phyloP scores from a whole-genome alignment of 208 protist genomes.

The Trichomonas gallinae region DNA sequence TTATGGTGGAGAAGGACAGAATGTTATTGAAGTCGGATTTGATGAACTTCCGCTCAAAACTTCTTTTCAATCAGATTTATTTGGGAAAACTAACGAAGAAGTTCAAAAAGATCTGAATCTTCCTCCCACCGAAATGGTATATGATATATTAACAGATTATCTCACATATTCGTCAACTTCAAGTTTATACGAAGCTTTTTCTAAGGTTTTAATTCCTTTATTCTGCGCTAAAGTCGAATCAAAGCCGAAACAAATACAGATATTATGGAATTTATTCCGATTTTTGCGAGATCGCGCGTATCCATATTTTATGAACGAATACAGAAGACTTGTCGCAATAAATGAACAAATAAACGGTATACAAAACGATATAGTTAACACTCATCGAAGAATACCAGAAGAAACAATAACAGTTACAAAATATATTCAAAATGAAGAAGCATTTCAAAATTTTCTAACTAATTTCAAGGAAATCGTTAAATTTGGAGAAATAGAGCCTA shows the following conservation, averaged over 20 bases:
- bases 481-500: not conserved
- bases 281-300: not conserved
- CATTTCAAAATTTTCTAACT: not conserved
- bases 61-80: not conserved
- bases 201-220: not conserved
- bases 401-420: not conserved
- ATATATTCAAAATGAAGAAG: not conserved
- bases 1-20: not conserved
- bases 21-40: slow-evolving; percentile 12
- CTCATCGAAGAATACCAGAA: not conserved
- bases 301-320: not conserved
- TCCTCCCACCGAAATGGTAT: not conserved
- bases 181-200: not conserved
- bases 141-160: not conserved
- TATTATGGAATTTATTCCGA: not conserved
- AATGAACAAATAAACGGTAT: not conserved
- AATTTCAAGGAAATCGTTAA: not conserved
- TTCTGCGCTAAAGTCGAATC: not conserved
- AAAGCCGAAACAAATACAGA: not conserved
- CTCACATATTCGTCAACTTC: not conserved
- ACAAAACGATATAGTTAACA: not conserved
- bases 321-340: not conserved
- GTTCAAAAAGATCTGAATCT: not conserved
- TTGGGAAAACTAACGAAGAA: not conserved
- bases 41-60: not conserved